These are phyloP conservation scores for Cystoderma amianthinum DNA, from an alignment of 768 basidiomycete genomes.

Conservation along the genomic window DNA sequence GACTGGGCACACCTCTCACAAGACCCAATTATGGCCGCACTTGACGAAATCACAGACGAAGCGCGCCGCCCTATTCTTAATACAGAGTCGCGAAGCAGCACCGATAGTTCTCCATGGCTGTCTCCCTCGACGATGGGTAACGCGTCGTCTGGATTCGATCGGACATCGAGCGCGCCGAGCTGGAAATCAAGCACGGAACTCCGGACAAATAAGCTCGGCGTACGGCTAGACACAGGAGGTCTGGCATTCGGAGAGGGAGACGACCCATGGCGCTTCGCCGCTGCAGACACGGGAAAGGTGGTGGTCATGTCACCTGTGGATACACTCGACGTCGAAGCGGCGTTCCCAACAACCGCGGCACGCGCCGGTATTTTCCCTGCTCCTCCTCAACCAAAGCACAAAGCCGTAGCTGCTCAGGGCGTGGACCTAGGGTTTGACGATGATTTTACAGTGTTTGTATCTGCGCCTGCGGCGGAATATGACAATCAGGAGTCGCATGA, in stretches of 20 bases:
- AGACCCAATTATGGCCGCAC: conserved; percentile 21
- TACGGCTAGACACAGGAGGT: background rate
- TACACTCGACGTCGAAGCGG: background rate
- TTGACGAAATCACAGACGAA: conserved; percentile 7
- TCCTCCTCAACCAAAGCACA: too few relatives aligned
- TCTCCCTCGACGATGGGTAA: background rate
- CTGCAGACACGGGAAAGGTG: background rate
- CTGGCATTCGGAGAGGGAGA: background rate
- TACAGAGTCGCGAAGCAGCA: background rate
- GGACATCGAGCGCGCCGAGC: too few relatives aligned
- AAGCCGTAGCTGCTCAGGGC: background rate
- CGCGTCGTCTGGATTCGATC: background rate
- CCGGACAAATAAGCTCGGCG: background rate
- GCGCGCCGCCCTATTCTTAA: background rate
- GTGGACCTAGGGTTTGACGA: conserved; percentile 52
- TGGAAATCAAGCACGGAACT: background rate
- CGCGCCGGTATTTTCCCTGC: too few relatives aligned
- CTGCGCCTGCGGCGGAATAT: conserved; percentile 33
- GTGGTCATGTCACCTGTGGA: background rate
- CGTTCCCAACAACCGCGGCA: background rate
- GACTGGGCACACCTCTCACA: conserved; percentile 36
- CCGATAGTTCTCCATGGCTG: background rate
- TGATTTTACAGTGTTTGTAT: conserved; percentile 73
- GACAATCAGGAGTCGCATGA: background rate
- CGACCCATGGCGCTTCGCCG: background rate